phyloP scores from a whole-genome alignment of 768 basidiomycete genomes.

The Podaxis sp. region DNA sequence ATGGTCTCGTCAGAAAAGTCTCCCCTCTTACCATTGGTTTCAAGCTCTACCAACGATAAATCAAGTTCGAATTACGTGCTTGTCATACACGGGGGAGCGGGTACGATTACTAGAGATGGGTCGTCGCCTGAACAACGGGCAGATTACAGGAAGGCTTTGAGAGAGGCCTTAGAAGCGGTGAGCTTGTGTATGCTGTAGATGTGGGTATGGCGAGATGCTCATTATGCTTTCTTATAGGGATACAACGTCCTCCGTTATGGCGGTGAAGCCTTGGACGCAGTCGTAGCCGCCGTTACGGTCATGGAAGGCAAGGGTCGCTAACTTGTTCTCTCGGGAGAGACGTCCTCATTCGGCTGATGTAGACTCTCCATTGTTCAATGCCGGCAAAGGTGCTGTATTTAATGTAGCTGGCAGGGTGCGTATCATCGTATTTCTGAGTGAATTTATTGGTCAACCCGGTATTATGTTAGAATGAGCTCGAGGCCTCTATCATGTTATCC shows the following conservation, averaged over 20 bases:
- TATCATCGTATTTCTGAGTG: neutral
- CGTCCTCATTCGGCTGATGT: neutral
- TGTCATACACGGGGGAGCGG: conserved; percentile 80
- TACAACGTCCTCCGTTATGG: conserved; percentile 57
- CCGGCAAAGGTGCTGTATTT: conserved; percentile 80
- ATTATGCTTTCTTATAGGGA: conserved; percentile 33
- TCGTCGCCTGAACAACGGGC: conserved; percentile 60
- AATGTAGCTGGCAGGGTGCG: conserved; percentile 73
- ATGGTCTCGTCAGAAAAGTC: conserved; percentile 4
- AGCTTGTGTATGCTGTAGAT: neutral
- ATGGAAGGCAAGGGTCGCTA: conserved; percentile 58
- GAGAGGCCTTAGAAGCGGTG: conserved; percentile 47
- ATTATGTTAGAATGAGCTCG: conserved; percentile 65
- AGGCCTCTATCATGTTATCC: conserved; percentile 78
- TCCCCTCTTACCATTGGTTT: neutral
- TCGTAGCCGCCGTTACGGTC: conserved; percentile 63
- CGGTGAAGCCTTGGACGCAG: conserved; percentile 83
- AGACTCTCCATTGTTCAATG: conserved; percentile 79
- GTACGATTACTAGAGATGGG: conserved; percentile 53
- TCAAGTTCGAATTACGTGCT: conserved; percentile 31
- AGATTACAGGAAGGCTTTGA: conserved; percentile 52
- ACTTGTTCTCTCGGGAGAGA: neutral
- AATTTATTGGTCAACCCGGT: neutral
- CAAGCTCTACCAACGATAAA: neutral
- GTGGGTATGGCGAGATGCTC: neutral